phyloP scores from a whole-genome alignment of 305 asterid genomes.

The Caryopteris hybrid region DNA sequence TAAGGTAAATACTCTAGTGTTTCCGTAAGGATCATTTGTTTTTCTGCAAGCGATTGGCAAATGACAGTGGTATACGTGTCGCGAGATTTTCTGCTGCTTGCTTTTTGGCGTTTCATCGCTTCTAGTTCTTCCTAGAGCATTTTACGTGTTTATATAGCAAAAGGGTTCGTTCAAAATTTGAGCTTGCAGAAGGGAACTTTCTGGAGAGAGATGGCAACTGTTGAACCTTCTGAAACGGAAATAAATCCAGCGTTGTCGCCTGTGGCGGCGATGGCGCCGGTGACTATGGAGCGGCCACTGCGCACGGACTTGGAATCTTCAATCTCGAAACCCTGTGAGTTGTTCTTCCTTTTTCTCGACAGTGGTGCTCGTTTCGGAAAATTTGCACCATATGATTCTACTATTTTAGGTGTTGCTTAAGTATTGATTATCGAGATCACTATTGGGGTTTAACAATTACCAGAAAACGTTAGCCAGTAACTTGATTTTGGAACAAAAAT shows the following conservation, averaged over 20 bases:
- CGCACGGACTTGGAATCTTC: constrained; percentile 57
- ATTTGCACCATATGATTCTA: neutral
- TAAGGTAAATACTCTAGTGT: too few relatives aligned
- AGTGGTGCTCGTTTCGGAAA: too few relatives aligned
- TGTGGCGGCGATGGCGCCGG: constrained; percentile 77
- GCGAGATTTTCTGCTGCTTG: neutral
- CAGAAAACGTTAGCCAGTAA: neutral
- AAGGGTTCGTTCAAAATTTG: neutral
- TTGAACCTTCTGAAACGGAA: constrained; percentile 21
- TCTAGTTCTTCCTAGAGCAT: neutral
- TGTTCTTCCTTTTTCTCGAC: neutral
- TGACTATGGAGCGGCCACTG: constrained; percentile 54
- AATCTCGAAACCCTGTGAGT: constrained; percentile 76
- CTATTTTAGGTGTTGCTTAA: neutral
- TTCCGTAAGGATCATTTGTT: neutral
- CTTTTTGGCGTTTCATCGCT: neutral
- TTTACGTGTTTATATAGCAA: neutral
- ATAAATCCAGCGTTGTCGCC: constrained; percentile 38
- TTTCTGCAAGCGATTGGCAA: neutral
- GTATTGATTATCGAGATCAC: too few relatives aligned
- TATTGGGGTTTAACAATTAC: neutral
- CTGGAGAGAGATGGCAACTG: neutral
- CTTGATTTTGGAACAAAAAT: neutral
- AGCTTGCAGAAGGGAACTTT: too few relatives aligned
- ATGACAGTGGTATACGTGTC: neutral